A percentile compares a stretch with the other conserved stretches of the same genome.
These are phyloP conservation scores for Fraxinus ornus DNA, from an alignment of 305 asterid genomes.

Conservation along the genomic window DNA sequence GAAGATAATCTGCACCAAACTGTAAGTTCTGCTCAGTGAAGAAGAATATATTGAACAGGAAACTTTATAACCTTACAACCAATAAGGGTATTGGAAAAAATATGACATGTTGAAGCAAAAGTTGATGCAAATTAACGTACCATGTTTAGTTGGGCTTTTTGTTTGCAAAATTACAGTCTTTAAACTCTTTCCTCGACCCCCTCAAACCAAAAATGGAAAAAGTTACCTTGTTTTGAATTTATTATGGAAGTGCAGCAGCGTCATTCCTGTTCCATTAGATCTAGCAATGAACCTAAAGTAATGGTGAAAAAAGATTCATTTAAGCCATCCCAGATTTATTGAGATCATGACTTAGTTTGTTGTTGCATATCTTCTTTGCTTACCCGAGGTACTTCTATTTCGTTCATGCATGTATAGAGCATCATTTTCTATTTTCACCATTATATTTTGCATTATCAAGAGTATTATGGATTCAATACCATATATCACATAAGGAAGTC, in stretches of 20 bases:
- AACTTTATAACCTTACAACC: background rate
- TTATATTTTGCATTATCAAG: background rate
- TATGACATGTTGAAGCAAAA: background rate
- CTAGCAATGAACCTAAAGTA: background rate
- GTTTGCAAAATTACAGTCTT: background rate
- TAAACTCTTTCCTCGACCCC: background rate
- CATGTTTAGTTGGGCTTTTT: background rate
- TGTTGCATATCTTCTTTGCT: background rate
- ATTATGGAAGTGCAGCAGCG: background rate
- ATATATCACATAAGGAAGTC: background rate
- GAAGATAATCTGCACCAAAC: slow-evolving; percentile 44
- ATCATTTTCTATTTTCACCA: background rate
- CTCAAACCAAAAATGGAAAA: background rate
- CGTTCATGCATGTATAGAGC: background rate
- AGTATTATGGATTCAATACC: background rate
- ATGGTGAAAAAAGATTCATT: background rate
- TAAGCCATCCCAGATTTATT: background rate
- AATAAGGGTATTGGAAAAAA: background rate
- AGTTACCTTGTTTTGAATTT: background rate
- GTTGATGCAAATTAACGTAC: background rate
- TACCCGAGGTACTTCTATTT: background rate
- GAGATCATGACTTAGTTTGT: background rate
- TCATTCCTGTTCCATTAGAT: background rate
- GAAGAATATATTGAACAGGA: background rate
- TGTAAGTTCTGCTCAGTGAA: slow-evolving; percentile 42